phyloP scores from a whole-genome alignment of 208 protist species.

The Trypanosoma boissoni region DNA sequence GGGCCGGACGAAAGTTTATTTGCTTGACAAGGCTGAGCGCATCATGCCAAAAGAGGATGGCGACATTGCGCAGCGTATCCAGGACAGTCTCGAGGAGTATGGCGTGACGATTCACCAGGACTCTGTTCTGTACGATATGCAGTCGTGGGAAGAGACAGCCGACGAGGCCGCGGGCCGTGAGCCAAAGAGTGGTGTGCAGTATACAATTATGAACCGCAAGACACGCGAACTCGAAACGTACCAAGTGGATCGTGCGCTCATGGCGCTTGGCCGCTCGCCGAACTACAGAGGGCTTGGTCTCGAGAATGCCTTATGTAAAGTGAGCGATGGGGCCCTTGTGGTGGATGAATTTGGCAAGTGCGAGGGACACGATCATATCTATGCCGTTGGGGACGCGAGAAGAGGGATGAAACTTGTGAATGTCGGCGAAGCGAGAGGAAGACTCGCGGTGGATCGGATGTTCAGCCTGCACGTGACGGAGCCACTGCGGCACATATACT shows the following conservation, averaged over 20 bases:
- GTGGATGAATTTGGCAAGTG: constrained; percentile 55
- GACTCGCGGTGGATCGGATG: constrained; percentile 65
- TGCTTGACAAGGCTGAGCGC: constrained; percentile 65
- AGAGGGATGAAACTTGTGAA: constrained; percentile 49
- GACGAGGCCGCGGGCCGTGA: constrained; percentile 21
- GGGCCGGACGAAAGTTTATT: constrained; percentile 65
- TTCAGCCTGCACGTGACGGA: constrained; percentile 32
- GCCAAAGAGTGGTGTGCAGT: constrained; percentile 51
- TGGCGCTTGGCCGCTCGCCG: constrained; percentile 55
- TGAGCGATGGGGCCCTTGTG: constrained; percentile 37
- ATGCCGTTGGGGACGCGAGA: constrained; percentile 63
- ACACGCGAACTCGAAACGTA: constrained; percentile 52
- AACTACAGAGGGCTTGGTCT: constrained; percentile 65
- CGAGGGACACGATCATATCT: constrained; percentile 41
- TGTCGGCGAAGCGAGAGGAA: constrained; percentile 58
- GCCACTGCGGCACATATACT: constrained; percentile 29
- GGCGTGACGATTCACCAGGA: constrained; percentile 73
- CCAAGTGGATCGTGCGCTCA: constrained; percentile 70
- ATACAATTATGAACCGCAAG: constrained; percentile 64
- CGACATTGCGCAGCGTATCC: constrained; percentile 49
- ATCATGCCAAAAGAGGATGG: constrained; percentile 71
- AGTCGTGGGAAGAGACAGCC: constrained; percentile 47
- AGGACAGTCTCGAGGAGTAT: constrained; percentile 32
- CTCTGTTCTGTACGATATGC: constrained; percentile 70
- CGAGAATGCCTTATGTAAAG: constrained; percentile 46